A percentile compares a stretch with the other conserved stretches of the same genome.
Evolutionary conservation across 148 eudicot genomes (phyloP).

Genomic region (Selenicereus undatus): DNA sequence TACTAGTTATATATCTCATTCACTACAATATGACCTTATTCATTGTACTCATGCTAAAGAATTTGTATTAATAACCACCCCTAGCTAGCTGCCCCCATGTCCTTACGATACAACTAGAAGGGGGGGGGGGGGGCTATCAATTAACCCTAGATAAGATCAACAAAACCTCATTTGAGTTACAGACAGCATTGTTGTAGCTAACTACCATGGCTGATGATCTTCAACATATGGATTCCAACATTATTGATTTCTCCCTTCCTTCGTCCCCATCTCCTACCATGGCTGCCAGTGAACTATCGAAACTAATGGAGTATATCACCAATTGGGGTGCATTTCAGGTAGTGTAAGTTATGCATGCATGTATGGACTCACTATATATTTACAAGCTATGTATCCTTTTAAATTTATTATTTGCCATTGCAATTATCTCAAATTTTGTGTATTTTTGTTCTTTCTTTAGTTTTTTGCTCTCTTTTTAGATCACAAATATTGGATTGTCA

Average conservation of each 20-base stretch:
- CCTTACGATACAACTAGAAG: too few relatives aligned
- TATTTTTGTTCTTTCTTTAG: too few relatives aligned
- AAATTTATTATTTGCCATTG: too few relatives aligned
- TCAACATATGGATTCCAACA: slow-evolving; percentile 32
- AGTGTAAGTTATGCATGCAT: not conserved
- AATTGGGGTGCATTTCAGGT: slow-evolving; percentile 63
- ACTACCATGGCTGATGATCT: slow-evolving; percentile 19
- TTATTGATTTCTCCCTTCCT: slow-evolving; percentile 33
- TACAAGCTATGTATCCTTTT: too few relatives aligned
- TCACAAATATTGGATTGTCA: slow-evolving; percentile 52
- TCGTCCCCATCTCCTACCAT: slow-evolving; percentile 16
- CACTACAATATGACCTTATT: not conserved
- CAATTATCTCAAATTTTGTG: too few relatives aligned
- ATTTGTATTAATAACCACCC: too few relatives aligned
- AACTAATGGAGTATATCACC: slow-evolving; percentile 33
- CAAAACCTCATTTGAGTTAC: not conserved
- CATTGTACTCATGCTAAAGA: not conserved
- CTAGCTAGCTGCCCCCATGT: too few relatives aligned
- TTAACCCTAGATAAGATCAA: not conserved
- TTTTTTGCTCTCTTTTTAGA: not conserved
- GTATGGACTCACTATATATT: too few relatives aligned
- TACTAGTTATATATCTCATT: not conserved
- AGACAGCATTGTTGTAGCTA: too few relatives aligned
- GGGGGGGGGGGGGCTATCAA: too few relatives aligned
- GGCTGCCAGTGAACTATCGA: slow-evolving; percentile 21